A percentile compares a stretch with the other conserved stretches of the same genome.
Evolutionary conservation across 345 rosid genomes (phyloP).

Genomic region (Populus euphratica): DNA sequence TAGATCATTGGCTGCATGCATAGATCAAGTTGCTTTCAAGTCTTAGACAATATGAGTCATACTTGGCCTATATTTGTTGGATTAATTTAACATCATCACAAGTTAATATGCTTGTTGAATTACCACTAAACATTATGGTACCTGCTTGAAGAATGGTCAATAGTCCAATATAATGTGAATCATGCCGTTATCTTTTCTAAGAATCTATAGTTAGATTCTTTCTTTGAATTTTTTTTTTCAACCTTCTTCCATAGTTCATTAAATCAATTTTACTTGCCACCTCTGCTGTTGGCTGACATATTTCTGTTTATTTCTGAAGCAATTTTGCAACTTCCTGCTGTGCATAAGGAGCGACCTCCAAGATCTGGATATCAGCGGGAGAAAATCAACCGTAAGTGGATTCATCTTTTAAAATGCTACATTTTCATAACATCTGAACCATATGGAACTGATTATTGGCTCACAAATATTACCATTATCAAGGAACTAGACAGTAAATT

Average conservation of each 20-base stretch:
- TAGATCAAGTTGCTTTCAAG: neutral
- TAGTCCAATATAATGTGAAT: neutral
- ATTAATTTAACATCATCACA: neutral
- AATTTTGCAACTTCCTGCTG: conserved; percentile 82
- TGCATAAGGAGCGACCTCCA: conserved; percentile 68
- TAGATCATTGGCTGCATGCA: neutral
- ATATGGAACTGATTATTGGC: neutral
- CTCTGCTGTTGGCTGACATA: conserved; percentile 17
- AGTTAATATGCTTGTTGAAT: neutral
- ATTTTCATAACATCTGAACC: neutral
- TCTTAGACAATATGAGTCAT: neutral
- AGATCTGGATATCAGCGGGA: conserved; percentile 82
- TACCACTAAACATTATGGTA: too few relatives aligned
- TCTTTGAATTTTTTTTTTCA: neutral
- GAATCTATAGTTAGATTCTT: neutral
- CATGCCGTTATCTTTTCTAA: neutral
- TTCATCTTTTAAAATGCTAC: neutral
- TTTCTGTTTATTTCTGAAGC: conserved; percentile 46
- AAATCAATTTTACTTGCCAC: conserved; percentile 6
- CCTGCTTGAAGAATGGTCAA: neutral
- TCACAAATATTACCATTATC: neutral
- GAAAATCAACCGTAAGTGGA: conserved; percentile 66
- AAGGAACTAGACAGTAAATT: neutral
- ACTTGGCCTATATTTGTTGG: neutral
- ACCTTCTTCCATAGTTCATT: neutral